A percentile compares a stretch with the other conserved stretches of the same genome.
These are phyloP conservation scores for Gentiana straminea DNA, from an alignment of 257 asterid species.

Conservation along the genomic window DNA sequence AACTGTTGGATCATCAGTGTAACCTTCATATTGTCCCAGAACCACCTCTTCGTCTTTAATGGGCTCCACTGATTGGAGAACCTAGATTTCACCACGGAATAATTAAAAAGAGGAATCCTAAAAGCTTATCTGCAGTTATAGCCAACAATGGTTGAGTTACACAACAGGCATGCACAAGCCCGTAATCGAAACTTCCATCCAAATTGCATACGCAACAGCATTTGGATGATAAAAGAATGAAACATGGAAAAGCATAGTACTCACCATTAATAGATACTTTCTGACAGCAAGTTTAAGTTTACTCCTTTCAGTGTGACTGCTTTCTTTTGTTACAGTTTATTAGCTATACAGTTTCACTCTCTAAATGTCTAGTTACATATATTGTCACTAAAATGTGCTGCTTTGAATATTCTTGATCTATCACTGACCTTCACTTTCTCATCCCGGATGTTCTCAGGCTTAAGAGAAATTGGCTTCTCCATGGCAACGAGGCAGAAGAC, in stretches of 20 bases:
- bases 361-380: neutral
- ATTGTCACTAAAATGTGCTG: neutral
- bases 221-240: neutral
- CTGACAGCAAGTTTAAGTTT: neutral
- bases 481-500: constrained; percentile 86
- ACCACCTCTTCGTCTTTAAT: constrained; percentile 84
- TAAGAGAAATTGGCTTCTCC: constrained; percentile 79
- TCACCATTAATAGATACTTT: neutral
- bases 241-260: too few relatives aligned
- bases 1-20: constrained; percentile 77
- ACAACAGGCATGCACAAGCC: too few relatives aligned
- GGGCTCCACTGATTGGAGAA: constrained; percentile 83
- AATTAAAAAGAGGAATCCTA: neutral
- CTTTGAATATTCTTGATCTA: neutral
- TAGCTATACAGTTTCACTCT: neutral
- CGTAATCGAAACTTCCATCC: neutral
- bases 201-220: neutral
- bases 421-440: constrained; percentile 80
- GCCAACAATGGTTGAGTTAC: neutral
- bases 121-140: neutral
- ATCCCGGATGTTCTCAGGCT: constrained; percentile 78
- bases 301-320: neutral
- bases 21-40: constrained; percentile 90
- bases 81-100: constrained; percentile 32
- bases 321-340: neutral